A percentile compares a stretch with the other conserved stretches of the same genome.
Evolutionary conservation across 2,329 filamentous ascomycete genomes (phyloP).

Genomic region (Penicillium freii): DNA sequence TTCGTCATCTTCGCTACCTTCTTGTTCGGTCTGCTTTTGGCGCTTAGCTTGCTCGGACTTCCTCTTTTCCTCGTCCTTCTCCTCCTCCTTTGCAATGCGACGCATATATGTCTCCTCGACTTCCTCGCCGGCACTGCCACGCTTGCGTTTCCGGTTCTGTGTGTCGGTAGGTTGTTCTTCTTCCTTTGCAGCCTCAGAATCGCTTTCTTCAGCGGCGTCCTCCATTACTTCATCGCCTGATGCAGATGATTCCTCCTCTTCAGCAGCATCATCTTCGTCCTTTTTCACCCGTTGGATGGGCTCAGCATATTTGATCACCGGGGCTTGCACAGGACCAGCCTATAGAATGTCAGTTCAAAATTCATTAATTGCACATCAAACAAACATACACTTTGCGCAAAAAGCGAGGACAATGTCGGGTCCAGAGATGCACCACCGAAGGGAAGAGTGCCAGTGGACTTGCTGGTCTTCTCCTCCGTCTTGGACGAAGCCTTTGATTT

Average conservation of each 20-base stretch:
- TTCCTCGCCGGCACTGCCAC: slow-evolving; percentile 50
- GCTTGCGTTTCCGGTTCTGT: slow-evolving; percentile 53
- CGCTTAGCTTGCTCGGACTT: slow-evolving; percentile 40
- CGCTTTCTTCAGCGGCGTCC: slow-evolving; percentile 45
- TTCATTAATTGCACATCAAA: neutral
- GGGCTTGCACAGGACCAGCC: slow-evolving; percentile 44
- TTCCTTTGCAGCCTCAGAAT: slow-evolving; percentile 52
- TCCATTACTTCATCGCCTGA: slow-evolving; percentile 41
- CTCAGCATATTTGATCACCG: slow-evolving; percentile 26
- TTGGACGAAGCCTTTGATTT: slow-evolving; percentile 32
- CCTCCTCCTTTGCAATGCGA: slow-evolving; percentile 44
- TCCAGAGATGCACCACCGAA: slow-evolving; percentile 64
- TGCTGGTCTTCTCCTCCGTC: slow-evolving; percentile 17
- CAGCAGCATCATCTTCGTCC: slow-evolving; percentile 28
- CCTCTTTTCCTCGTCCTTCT: slow-evolving; percentile 37
- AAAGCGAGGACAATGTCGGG: slow-evolving; percentile 67
- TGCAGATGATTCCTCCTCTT: slow-evolving; percentile 29
- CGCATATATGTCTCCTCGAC: slow-evolving; percentile 47
- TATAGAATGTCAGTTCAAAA: slow-evolving; percentile 19
- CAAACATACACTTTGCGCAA: slow-evolving; percentile 67
- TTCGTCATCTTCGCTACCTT: slow-evolving; percentile 45
- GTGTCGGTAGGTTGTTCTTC: slow-evolving; percentile 19
- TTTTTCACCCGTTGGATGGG: slow-evolving; percentile 25
- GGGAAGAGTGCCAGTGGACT: slow-evolving; percentile 24
- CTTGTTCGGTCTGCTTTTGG: slow-evolving; percentile 34